Evolutionary conservation across 352 stramenopile genomes (phyloP), one percentile per base, ranked within the genome.

Genomic region (Saprolegnia parasitica): DNA sequence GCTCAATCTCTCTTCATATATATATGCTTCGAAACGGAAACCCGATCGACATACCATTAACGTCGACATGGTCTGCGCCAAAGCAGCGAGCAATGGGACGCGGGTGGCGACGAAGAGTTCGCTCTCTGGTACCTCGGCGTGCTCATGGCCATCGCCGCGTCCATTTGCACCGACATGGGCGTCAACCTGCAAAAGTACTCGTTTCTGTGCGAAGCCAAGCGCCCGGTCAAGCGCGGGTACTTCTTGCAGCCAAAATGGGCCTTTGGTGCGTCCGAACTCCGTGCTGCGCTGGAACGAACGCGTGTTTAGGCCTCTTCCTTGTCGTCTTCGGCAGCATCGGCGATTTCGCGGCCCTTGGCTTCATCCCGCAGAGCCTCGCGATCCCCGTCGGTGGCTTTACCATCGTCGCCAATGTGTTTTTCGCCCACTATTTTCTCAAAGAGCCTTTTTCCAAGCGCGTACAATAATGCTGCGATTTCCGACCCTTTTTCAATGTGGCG

Each of bases 121-220:
- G 39, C 24, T 16, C 67, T 90, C 21, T 92, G 84, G 84, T 92
- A 87, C 40, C 74, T 92, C 35, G 87, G 87, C 57, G 87, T 96
- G 40, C 86, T 91, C 66, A 66, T 96, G 9, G 79, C 68, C 65
- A 81, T 94, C 76, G 61, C 89, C 39, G 82, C 79, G 40, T 93
- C 84, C 16, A 65, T 93, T 32, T 75, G 74, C 72, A 91, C 83
- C 73, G 93, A 96, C 75, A 83, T 96, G 67, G 87, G 87, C 56
- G 83, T 93, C 18, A 96, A 96, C 66, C 72, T 93, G 65, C 86
- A 96, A 77, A 96, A 96, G 68, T 93, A 90, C 71, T 93, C 83
- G 55, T 93, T 96, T 77, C 92, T 96, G 79, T 77, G 78, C 46
- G 87, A 95, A 68, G 77, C 81, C 56, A 90, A 88, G 67, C 81